These are phyloP conservation scores for Phytopythium montanum DNA, from an alignment of 352 stramenopile genomes.

Conservation along the genomic window DNA sequence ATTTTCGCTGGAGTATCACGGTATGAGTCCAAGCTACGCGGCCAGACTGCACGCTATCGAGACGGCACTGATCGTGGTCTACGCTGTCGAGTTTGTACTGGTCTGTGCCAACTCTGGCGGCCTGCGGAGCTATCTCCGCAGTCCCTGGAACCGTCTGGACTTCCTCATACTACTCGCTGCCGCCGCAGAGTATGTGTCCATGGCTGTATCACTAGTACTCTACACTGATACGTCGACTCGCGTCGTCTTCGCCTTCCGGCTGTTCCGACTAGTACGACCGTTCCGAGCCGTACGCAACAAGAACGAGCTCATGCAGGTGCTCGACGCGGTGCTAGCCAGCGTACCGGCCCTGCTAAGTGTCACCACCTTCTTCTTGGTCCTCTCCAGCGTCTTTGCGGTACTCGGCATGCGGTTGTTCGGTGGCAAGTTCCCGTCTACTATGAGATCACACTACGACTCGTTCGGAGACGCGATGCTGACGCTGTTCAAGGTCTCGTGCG, in stretches of 20 bases:
- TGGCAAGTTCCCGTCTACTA: slow-evolving; percentile 63
- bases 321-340: slow-evolving; percentile 67
- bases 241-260: slow-evolving; percentile 71
- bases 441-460: slow-evolving; percentile 79
- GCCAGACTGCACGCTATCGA: slow-evolving; percentile 55
- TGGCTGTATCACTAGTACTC: slow-evolving; percentile 47
- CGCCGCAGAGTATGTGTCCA: slow-evolving; percentile 62
- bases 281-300: slow-evolving; percentile 76
- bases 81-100: slow-evolving; percentile 63
- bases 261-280: slow-evolving; percentile 74
- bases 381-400: slow-evolving; percentile 80
- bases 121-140: slow-evolving; percentile 66
- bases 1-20: slow-evolving; percentile 77
- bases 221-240: slow-evolving; percentile 67
- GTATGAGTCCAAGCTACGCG: slow-evolving; percentile 55
- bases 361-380: slow-evolving; percentile 49
- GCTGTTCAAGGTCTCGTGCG: slow-evolving; percentile 84
- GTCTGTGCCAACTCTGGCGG: slow-evolving; percentile 49
- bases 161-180: slow-evolving; percentile 64
- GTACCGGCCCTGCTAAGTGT: slow-evolving; percentile 68
- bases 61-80: slow-evolving; percentile 70
- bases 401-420: slow-evolving; percentile 83
- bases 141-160: slow-evolving; percentile 79
- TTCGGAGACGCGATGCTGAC: slow-evolving; percentile 83
- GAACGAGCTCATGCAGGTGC: slow-evolving; percentile 64